Conservation (phyloP, 305 asterid species). For the Fraxinus floribunda region DNA sequence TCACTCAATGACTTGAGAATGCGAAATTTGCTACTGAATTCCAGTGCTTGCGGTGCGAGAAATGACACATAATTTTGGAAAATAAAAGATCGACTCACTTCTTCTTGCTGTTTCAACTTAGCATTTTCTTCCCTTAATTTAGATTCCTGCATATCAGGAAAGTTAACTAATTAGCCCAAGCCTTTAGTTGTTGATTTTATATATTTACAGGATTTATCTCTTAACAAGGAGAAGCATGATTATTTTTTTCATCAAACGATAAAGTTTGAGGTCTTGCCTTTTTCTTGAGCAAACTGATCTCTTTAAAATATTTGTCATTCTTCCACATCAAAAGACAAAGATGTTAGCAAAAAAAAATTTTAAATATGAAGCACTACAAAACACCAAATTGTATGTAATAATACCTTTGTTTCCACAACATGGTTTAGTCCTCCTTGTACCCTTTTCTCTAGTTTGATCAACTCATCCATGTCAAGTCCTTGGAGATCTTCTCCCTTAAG, state of each 20-base stretch:
- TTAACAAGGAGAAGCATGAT: neutral
- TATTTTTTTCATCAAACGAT: neutral
- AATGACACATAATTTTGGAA: neutral
- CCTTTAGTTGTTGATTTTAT: neutral
- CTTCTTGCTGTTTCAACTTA: conserved; percentile 38
- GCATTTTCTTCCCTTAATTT: conserved; percentile 15
- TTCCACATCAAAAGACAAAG: conserved; percentile 18
- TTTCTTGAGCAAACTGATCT: conserved; percentile 50
- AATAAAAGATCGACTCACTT: conserved; percentile 26
- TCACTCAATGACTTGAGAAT: neutral
- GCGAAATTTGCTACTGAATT: neutral
- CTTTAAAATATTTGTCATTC: conserved; percentile 48
- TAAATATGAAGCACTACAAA: neutral
- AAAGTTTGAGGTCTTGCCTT: conserved; percentile 43
- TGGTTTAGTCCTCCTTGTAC: conserved; percentile 54
- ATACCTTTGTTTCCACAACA: conserved; percentile 54
- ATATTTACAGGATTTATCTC: neutral
- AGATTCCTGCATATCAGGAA: conserved; percentile 48
- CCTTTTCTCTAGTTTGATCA: conserved; percentile 65
- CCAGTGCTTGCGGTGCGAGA: neutral
- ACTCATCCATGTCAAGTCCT: conserved; percentile 58
- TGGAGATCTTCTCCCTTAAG: conserved; percentile 75
- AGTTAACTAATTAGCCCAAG: neutral
- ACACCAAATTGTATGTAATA: neutral
- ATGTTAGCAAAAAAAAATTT: neutral